A percentile compares a stretch with the other conserved stretches of the same genome.
These are phyloP conservation scores for Antitrichia curtipendula DNA, from an alignment of 225 moss, liverwort and hornwort species.

Conservation along the genomic window DNA sequence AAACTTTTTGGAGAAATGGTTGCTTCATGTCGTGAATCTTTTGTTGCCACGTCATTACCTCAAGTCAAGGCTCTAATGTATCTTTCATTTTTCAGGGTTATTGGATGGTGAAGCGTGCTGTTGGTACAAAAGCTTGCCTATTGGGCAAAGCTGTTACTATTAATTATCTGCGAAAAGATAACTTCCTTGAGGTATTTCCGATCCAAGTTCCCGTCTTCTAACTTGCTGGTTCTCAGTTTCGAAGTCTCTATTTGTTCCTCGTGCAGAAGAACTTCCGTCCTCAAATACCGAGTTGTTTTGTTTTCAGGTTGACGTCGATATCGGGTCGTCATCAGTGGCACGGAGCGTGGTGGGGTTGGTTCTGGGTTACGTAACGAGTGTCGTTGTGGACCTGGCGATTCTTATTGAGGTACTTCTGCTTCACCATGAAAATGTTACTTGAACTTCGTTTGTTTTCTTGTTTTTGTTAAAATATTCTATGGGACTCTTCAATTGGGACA, in stretches of 20 bases:
- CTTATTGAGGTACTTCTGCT: slow-evolving; percentile 50
- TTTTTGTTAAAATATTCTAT: background rate
- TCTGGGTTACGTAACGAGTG: slow-evolving; percentile 55
- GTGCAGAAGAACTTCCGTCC: background rate
- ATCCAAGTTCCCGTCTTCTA: background rate
- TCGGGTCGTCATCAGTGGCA: slow-evolving; percentile 77
- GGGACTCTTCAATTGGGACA: background rate
- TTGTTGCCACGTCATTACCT: background rate
- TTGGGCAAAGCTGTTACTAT: slow-evolving; percentile 69
- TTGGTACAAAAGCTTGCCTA: slow-evolving; percentile 71
- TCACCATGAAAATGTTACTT: background rate
- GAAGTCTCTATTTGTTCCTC: background rate
- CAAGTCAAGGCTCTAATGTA: background rate
- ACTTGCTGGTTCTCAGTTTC: background rate
- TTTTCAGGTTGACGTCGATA: slow-evolving; percentile 65
- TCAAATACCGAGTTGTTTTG: background rate
- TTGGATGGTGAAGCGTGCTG: slow-evolving; percentile 82
- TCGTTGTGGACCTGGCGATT: slow-evolving; percentile 70
- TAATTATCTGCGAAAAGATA: slow-evolving; percentile 58
- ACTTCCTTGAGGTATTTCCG: slow-evolving; percentile 57
- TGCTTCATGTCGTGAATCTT: background rate
- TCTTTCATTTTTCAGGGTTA: slow-evolving; percentile 37
- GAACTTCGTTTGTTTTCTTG: background rate
- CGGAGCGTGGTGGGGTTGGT: slow-evolving; percentile 65
- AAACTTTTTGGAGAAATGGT: background rate